Evolutionary conservation across 2,329 filamentous ascomycete genomes (phyloP), one percentile per base, ranked within the genome.

Genomic region (Apiospora aurea): DNA sequence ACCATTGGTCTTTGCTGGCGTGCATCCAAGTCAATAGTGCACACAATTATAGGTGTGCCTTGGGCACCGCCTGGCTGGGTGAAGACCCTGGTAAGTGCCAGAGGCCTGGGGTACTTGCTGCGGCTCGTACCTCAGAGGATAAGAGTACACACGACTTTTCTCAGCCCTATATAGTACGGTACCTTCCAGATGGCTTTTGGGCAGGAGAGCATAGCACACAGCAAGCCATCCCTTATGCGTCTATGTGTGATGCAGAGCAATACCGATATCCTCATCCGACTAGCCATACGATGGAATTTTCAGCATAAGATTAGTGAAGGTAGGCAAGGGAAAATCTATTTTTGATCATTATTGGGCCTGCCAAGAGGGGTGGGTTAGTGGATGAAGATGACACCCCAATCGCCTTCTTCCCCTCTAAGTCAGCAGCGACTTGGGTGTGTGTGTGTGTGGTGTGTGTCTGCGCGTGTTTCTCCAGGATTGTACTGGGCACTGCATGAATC

Each of bases 381-480:
- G 34, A n/a, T 61, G 53, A 41, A 11, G 14, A 34, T 64, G 57
- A 64, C 57, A 64, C 21, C 57, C 57, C 29, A 41, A 41, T 38
- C 14, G 57, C 57, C 18, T 14, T n/a, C 18, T 38, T 41, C 13
- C 34, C 29, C 57, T 41, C 10, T 14, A 64, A 41, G 34, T 64
- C 29, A 64, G 34, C 57, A 64, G 41, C 13, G 41, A 64, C 34
- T 64, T 41, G 34, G 51, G 26, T 57, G 16, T 61, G 51, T 57
- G 51, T 57, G 26, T 34, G 53, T 4, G 53, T 21, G 51, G 26
- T 43, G 11, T 43, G 6, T n/a, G 29, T 4, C 57, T 24, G 57
- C 57, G 34, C 18, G 38, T 41, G 34, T 41, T 41, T 64, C 57
- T 64, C 57, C 57, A 64, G 57, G 34, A 64, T 64, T 38, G 41